Evolutionary conservation across 257 asterid genomes (phyloP), one percentile per base, ranked within the genome.

Genomic region (Marsdenia floribunda): DNA sequence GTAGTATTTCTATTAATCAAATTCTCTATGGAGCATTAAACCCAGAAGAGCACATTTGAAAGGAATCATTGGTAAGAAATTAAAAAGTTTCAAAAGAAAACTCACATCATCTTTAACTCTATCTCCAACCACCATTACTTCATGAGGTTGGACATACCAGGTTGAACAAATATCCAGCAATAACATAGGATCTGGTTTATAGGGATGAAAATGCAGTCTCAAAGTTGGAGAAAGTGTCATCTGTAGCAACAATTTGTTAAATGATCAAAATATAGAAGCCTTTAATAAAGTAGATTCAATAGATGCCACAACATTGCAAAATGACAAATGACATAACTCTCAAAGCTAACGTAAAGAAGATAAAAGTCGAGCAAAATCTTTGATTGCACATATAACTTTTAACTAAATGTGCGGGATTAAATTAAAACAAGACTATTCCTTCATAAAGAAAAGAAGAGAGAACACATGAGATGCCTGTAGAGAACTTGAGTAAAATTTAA

Each of bases 61-160:
- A 33, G 53, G 53, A 10, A 10, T 64, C 13, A 21, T 29, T 18
- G 47, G 37, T 19, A 49, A 47, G 24, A 47, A 40, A 64, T 8
- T 29, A 24, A 29, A 73, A 74, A 3, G 33, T 55, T 5, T 7
- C 21, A 49, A 11, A 38, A n/a, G n/a, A 13, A 42, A 70, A 77
- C 96, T 87, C 85, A 90, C 98, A 57, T 93, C 97, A 78, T 93
- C 98, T 80, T 91, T 91, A 50, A 90, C 92, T 75, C 98, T 93
- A 73, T 93, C 97, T 11, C 98, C 98, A n/a, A 93, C 79, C 98
- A 93, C 91, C 87, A 93, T 85, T 50, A 93, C 97, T 87, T 93
- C 98, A 75, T 81, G 78, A 19, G 98, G 86, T 67, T 85, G 91
- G 68, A 91, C 71, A 4, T 78, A 88, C 98, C 98, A 93, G 35